Evolutionary conservation across 2,329 filamentous ascomycete genomes (phyloP), one percentile per base, ranked within the genome.

Genomic region (Elsinoe necatrix): DNA sequence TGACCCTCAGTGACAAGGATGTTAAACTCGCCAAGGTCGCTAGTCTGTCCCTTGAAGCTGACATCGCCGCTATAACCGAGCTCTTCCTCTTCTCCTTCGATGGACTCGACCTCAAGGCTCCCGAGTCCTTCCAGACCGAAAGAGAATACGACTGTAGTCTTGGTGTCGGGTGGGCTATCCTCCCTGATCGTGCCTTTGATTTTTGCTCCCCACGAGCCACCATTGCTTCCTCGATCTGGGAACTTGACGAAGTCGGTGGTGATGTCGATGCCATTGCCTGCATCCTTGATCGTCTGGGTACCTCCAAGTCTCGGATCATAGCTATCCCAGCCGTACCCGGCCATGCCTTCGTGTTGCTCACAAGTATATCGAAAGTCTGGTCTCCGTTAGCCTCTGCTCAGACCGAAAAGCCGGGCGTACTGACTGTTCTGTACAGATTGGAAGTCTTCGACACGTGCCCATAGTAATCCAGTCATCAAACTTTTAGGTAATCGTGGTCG

Each of bases 241-340:
- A 95, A 80, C 73, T 97, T 98, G 67, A 96, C 83, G 72, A 97
- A 96, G 54, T 89, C 87, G 42, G 92, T 96, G 7, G 87, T 95
- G 61, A 98, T 80, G 72, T 97, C 91, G 62, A 98, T 80, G 57
- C 81, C 81, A 72, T 98, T 98, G 50, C 82, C 86, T 55, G 85
- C 84, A 70, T 98, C 93, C 67, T 95, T 89, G 59, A 98, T 92
- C 0, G 87, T 87, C 72, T 98, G 89, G 20, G 87, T 79, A 57
- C 93, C 93, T 60, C 93, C 93, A 57, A 80, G 86, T 58, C 93
- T 81, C 20, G 90, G 85, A 72, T 98, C 93, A 70, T 95, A 98
- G 69, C 95, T 89, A 66, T 97, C 91, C 93, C 93, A 98, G 60
- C 93, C 93, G 70, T 98, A 98, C 57, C 92, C 92, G 48, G 83